These are phyloP conservation scores for Mycena alexandri DNA, from an alignment of 768 basidiomycete genomes.

Conservation along the genomic window DNA sequence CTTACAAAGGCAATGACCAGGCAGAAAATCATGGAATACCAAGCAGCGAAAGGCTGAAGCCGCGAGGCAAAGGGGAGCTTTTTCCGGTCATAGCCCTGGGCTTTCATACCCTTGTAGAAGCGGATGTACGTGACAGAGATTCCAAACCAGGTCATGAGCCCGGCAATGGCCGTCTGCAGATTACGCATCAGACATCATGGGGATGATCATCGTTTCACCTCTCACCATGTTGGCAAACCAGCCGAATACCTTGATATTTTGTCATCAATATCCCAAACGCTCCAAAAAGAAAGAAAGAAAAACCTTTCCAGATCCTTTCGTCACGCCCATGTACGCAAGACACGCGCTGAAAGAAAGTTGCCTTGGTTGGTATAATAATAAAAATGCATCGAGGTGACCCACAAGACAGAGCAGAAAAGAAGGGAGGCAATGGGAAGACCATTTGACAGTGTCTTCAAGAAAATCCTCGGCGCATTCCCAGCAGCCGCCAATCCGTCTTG, in stretches of 20 bases:
- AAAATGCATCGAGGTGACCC: too few relatives aligned
- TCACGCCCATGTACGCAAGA: conserved; percentile 88
- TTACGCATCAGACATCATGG: too few relatives aligned
- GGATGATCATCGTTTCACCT: too few relatives aligned
- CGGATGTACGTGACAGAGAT: conserved; percentile 84
- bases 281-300: conserved; percentile 52
- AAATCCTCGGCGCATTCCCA: conserved; percentile 87
- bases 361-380: too few relatives aligned
- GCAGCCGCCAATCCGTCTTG: conserved; percentile 83
- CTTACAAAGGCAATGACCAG: conserved; percentile 74
- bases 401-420: conserved; percentile 73
- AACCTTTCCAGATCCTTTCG: conserved; percentile 73
- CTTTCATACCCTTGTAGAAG: conserved; percentile 86
- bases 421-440: conserved; percentile 87
- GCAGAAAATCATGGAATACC: conserved; percentile 59
- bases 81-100: conserved; percentile 80
- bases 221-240: conserved; percentile 48
- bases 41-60: conserved; percentile 83
- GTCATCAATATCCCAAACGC: too few relatives aligned
- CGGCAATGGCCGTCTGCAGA: too few relatives aligned
- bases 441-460: conserved; percentile 72
- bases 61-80: conserved; percentile 77
- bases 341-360: conserved; percentile 46
- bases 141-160: conserved; percentile 86
- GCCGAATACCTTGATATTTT: too few relatives aligned